phyloP scores from a whole-genome alignment of 164 flowering plant species.

The Magnolia sinica region DNA sequence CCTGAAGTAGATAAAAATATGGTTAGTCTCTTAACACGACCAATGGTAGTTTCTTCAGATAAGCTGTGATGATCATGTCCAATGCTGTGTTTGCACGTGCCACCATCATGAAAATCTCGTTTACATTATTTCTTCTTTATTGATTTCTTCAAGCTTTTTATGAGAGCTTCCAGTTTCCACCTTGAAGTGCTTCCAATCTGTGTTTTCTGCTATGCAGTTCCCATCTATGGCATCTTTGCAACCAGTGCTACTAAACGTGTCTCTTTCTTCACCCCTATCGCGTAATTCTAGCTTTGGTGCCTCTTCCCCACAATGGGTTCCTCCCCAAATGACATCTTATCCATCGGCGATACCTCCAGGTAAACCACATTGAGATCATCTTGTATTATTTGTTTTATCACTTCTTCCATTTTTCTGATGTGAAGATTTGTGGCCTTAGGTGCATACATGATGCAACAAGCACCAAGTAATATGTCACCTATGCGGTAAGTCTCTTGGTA shows the following conservation, averaged over 20 bases:
- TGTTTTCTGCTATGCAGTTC: slow-evolving; percentile 43
- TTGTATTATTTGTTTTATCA: background rate
- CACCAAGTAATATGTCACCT: slow-evolving; percentile 13
- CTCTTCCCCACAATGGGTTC: slow-evolving; percentile 40
- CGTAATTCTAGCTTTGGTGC: slow-evolving; percentile 31
- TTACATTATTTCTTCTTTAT: background rate
- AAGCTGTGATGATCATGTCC: background rate
- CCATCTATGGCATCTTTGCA: slow-evolving; percentile 62
- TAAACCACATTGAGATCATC: slow-evolving; percentile 13
- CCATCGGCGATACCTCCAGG: slow-evolving; percentile 37
- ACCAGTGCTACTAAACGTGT: slow-evolving; percentile 46
- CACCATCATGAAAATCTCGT: background rate
- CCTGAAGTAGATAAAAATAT: too few relatives aligned
- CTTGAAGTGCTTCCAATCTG: background rate
- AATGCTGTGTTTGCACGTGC: background rate
- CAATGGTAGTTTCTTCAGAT: too few relatives aligned
- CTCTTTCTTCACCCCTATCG: slow-evolving; percentile 26
- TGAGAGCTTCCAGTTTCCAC: background rate
- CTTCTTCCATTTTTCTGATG: background rate
- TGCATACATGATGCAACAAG: slow-evolving; percentile 31
- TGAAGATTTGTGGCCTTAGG: slow-evolving; percentile 16
- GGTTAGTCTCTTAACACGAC: too few relatives aligned
- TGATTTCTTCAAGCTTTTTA: background rate
- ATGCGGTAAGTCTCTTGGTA: slow-evolving; percentile 19
- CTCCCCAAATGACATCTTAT: slow-evolving; percentile 35